Conservation (phyloP, 805 yeast genomes). For the Yarrowia divulgata region DNA sequence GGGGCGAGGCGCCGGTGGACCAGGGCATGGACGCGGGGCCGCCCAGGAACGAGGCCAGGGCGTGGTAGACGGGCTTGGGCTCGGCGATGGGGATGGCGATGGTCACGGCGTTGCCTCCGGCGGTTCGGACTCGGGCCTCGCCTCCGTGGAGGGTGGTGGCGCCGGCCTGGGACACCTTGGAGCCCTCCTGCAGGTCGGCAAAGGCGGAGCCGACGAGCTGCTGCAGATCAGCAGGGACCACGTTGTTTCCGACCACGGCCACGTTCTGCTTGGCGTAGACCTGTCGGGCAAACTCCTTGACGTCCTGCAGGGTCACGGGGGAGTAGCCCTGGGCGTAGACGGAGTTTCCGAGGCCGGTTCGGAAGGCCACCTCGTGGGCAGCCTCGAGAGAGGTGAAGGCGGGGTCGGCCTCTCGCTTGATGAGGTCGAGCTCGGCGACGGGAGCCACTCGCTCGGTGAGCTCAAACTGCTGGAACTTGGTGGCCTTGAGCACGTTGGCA, state of each 20-base stretch:
- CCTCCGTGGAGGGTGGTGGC: constrained; percentile 63
- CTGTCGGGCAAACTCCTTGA: constrained; percentile 68
- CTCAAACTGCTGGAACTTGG: constrained; percentile 85
- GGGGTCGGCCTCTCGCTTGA: constrained; percentile 56
- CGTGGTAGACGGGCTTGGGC: constrained; percentile 66
- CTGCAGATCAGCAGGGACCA: constrained; percentile 71
- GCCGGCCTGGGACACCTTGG: constrained; percentile 55
- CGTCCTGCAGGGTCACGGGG: constrained; percentile 65
- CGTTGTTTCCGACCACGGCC: constrained; percentile 75
- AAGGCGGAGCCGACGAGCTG: constrained; percentile 65
- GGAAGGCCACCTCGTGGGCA: constrained; percentile 81
- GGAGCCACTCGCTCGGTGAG: constrained; percentile 82
- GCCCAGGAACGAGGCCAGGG: constrained; percentile 73
- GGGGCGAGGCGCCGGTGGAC: constrained; percentile 59
- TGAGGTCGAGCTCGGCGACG: constrained; percentile 69
- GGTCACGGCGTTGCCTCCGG: constrained; percentile 73
- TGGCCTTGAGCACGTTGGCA: constrained; percentile 69
- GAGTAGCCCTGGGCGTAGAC: constrained; percentile 73
- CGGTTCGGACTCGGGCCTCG: constrained; percentile 65
- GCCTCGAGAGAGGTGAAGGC: constrained; percentile 73
- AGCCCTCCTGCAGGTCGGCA: constrained; percentile 67
- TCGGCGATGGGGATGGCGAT: constrained; percentile 77
- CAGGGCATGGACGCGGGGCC: constrained; percentile 60
- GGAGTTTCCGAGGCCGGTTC: constrained; percentile 87
- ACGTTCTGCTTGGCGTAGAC: constrained; percentile 76